These are phyloP conservation scores for Psophocarpus tetragonolobus DNA, from an alignment of 306 rosid genomes.

Conservation along the genomic window DNA sequence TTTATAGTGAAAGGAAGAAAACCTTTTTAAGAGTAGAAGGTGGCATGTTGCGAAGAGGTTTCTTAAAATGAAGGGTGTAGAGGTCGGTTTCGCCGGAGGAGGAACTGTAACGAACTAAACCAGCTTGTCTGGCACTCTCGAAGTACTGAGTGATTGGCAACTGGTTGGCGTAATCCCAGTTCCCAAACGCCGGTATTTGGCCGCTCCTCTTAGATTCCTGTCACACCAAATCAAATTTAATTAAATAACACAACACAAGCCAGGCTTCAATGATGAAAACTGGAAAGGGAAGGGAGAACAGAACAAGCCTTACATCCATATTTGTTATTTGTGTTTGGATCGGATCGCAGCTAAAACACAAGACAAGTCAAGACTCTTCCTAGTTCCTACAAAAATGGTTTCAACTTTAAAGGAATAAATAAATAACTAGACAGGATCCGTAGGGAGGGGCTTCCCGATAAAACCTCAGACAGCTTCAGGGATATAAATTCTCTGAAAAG, in stretches of 20 bases:
- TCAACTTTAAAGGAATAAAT: not conserved
- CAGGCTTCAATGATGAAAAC: no score
- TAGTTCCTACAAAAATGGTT: not conserved
- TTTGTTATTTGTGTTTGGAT: no score
- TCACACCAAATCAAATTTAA: no score
- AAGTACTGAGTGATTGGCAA: slow-evolving; percentile 92
- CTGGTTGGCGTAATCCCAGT: slow-evolving; percentile 86
- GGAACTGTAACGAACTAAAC: slow-evolving; percentile 78
- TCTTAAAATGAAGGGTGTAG: slow-evolving; percentile 55
- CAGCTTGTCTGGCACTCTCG: slow-evolving; percentile 83
- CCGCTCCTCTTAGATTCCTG: slow-evolving; percentile 70
- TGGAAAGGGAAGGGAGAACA: not conserved
- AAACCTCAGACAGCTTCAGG: slow-evolving; percentile 37
- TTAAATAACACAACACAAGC: no score
- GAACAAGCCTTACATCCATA: slow-evolving; percentile 38
- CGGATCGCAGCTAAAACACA: not conserved
- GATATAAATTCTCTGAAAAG: slow-evolving; percentile 38
- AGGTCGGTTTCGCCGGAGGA: slow-evolving; percentile 76
- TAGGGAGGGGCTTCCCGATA: slow-evolving; percentile 2
- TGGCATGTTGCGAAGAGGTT: slow-evolving; percentile 33
- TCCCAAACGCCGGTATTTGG: slow-evolving; percentile 86
- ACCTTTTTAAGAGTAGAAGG: slow-evolving; percentile 58
- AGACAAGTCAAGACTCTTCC: no score
- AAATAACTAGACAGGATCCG: not conserved
- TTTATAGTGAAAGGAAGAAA: no score